Evolutionary conservation across 257 asterid genomes (phyloP), one percentile per base, ranked within the genome.

Genomic region (Ballota nigra): DNA sequence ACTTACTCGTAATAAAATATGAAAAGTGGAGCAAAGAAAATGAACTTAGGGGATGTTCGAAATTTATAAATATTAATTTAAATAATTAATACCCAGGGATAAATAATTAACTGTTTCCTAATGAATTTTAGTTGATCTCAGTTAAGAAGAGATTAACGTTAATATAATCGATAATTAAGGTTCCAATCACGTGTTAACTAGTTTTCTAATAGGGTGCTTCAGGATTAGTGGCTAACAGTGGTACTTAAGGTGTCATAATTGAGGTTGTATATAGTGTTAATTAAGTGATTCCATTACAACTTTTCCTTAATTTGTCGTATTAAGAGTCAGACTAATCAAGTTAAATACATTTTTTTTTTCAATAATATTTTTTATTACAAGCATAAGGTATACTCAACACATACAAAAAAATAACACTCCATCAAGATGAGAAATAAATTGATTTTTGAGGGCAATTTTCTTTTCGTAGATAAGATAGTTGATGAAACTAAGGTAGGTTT

Each of bases 101-200:
- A 38, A 38, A 38, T 38, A 38, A 38, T 38, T 38, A 38, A 38
- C 9, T 38, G 43, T 38, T 38, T 1, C 13, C 43, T 38, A 38
- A 38, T 34, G 41, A 34, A 34, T 3, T 38, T 38, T 38, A 38
- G 43, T 38, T 38, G 43, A 38, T 38, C 43, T 10, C 12, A 38
- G 43, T 38, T 38, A 38, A 38, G 0, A 38, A 34, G 40, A n/a
- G n/a, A n/a, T n/a, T n/a, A n/a, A 26, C 29, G 29, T 66, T n/a
- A 67, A 19, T 59, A 29, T 68, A 68, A 8, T 69, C 34, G 26
- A 43, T 1, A 41, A 24, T 62, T 29, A 56, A 24, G 69, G 71
- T 76, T 63, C 49, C 8, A 55, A 63, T 65, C 77, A 77, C 77
- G 73, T 57, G 73, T 38, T 29, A n/a, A 24, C 15, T 34, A 40